These are phyloP conservation scores for Aspergillus hortae DNA, from an alignment of 2,329 filamentous ascomycete genomes.

Conservation along the genomic window DNA sequence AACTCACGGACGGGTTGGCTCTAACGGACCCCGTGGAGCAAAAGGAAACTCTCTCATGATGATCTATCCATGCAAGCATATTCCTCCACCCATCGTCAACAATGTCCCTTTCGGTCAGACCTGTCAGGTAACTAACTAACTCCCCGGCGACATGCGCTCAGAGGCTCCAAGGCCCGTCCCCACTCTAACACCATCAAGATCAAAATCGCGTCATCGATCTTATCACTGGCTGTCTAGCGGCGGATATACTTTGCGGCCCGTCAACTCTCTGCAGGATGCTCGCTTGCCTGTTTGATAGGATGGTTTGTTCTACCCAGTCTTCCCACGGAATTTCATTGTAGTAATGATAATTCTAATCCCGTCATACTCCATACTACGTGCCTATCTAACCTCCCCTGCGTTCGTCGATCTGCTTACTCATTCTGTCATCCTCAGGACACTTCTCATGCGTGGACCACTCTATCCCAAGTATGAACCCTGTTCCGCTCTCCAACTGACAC, in stretches of 20 bases:
- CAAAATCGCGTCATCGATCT: slow-evolving; percentile 35
- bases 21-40: neutral
- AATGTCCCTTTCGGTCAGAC: neutral
- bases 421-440: too few relatives aligned
- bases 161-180: slow-evolving; percentile 1
- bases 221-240: slow-evolving; percentile 12
- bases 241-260: slow-evolving; percentile 1
- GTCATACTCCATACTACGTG: too few relatives aligned
- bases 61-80: neutral
- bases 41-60: neutral
- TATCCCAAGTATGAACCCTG: too few relatives aligned
- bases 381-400: too few relatives aligned
- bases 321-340: too few relatives aligned
- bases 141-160: neutral
- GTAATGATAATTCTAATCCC: too few relatives aligned
- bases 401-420: too few relatives aligned
- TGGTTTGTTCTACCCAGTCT: neutral
- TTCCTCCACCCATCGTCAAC: neutral
- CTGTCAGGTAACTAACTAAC: too few relatives aligned
- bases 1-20: neutral
- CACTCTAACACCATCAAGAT: slow-evolving; percentile 27
- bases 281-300: neutral
- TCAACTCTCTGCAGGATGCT: neutral
- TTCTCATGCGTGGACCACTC: too few relatives aligned
- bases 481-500: too few relatives aligned